Evolutionary conservation across 805 yeast species (phyloP).

Genomic region (Nakazawaea wyomingensis): DNA sequence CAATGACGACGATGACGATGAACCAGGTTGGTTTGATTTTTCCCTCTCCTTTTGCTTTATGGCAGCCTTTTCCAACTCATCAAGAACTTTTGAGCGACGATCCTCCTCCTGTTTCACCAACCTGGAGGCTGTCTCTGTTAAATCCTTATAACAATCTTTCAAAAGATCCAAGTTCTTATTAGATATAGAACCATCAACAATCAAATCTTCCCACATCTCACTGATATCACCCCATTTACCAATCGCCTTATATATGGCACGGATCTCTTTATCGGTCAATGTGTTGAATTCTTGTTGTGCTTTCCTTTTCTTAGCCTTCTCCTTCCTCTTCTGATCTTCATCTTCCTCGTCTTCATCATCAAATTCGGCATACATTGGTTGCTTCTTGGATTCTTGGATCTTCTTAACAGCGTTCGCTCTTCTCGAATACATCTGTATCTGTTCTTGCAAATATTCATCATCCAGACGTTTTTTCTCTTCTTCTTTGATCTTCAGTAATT

Average conservation of each 20-base stretch:
- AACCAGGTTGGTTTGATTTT: too few species aligned
- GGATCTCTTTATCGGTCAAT: conserved; percentile 78
- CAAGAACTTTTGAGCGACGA: conserved; percentile 49
- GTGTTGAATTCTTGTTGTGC: conserved; percentile 41
- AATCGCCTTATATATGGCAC: conserved; percentile 80
- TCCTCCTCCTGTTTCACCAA: conserved; percentile 61
- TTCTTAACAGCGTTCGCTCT: conserved; percentile 69
- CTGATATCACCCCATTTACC: conserved; percentile 76
- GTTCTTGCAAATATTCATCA: conserved; percentile 82
- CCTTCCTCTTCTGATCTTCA: conserved; percentile 34
- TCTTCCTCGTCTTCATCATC: conserved; percentile 31
- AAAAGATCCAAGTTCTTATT: conserved; percentile 77
- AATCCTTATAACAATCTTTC: conserved; percentile 70
- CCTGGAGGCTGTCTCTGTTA: conserved; percentile 56
- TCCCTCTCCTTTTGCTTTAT: conserved; percentile 42
- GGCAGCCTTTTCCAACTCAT: conserved; percentile 57
- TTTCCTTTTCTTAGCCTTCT: conserved; percentile 27
- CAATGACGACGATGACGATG: too few species aligned
- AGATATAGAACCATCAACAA: conserved; percentile 84
- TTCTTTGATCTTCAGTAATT: conserved; percentile 79
- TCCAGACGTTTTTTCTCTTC: conserved; percentile 85
- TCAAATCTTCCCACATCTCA: conserved; percentile 75
- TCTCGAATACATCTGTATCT: conserved; percentile 80
- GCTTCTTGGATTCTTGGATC: conserved; percentile 33
- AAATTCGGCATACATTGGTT: conserved; percentile 33